Evolutionary conservation across 768 basidiomycete species (phyloP).

Genomic region (Postia placenta): DNA sequence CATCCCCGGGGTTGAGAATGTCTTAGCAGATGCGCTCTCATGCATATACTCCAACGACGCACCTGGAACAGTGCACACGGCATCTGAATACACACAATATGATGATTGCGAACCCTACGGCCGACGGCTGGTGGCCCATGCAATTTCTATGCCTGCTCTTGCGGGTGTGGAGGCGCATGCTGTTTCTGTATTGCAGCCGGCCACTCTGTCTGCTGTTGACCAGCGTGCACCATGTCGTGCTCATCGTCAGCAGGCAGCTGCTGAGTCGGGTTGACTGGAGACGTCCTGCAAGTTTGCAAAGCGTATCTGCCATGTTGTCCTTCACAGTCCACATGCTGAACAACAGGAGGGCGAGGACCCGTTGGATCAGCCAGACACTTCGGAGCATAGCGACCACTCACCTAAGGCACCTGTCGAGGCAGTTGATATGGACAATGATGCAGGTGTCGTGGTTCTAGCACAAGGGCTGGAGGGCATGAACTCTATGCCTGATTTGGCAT

Average conservation of each 20-base stretch:
- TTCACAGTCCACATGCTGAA: conserved; percentile 4
- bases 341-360: conserved; percentile 5
- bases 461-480: background rate
- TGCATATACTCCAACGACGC: conserved; percentile 12
- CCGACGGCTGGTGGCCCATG: background rate
- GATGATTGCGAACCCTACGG: conserved; percentile 6
- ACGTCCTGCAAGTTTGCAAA: conserved; percentile 4
- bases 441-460: background rate
- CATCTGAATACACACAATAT: conserved; percentile 3
- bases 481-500: background rate
- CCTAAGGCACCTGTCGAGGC: background rate
- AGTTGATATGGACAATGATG: background rate
- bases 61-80: conserved; percentile 3
- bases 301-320: conserved; percentile 5
- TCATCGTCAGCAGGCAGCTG: background rate
- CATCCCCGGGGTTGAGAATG: background rate
- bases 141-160: conserved; percentile 4
- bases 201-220: background rate
- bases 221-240: background rate
- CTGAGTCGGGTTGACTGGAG: conserved; percentile 3
- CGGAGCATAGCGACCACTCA: background rate
- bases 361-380: background rate
- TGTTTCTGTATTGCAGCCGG: background rate
- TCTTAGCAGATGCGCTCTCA: background rate
- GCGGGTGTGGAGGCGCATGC: conserved; percentile 4